Conservation (phyloP, 441 rosid species). For the Breynia disticha region DNA sequence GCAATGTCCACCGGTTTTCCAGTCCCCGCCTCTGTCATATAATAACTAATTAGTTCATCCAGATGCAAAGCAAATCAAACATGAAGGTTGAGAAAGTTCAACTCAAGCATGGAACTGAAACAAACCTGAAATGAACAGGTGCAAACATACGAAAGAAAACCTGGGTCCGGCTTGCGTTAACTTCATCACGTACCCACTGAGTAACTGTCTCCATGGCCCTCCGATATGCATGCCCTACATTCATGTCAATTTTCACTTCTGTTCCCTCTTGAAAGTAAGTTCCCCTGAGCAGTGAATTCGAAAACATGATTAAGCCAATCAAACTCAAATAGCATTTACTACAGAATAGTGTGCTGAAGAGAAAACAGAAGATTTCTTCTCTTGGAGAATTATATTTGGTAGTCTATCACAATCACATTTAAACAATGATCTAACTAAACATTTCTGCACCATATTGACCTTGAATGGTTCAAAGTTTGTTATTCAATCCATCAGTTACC, state of each 20-base stretch:
- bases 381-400: no score
- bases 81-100: not conserved
- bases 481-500: no score
- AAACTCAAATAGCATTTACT: no score
- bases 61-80: not conserved
- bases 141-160: slow-evolving; percentile 89
- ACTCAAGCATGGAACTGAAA: not conserved
- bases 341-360: not conserved
- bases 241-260: slow-evolving; percentile 50
- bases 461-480: no score
- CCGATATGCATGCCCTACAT: slow-evolving; percentile 50
- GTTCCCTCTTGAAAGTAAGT: slow-evolving; percentile 75
- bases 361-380: not conserved
- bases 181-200: slow-evolving; percentile 56
- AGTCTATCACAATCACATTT: no score
- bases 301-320: not conserved
- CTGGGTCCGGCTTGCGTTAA: slow-evolving; percentile 53
- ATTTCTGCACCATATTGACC: no score
- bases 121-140: slow-evolving; percentile 94
- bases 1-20: slow-evolving; percentile 80
- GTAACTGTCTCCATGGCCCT: slow-evolving; percentile 57
- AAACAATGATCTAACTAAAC: no score
- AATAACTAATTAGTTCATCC: slow-evolving; percentile 3
- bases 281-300: slow-evolving; percentile 37
- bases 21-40: slow-evolving; percentile 66